Conservation (phyloP, 2,329 filamentous ascomycete genomes). For the Chrysoporthe puriensis region DNA sequence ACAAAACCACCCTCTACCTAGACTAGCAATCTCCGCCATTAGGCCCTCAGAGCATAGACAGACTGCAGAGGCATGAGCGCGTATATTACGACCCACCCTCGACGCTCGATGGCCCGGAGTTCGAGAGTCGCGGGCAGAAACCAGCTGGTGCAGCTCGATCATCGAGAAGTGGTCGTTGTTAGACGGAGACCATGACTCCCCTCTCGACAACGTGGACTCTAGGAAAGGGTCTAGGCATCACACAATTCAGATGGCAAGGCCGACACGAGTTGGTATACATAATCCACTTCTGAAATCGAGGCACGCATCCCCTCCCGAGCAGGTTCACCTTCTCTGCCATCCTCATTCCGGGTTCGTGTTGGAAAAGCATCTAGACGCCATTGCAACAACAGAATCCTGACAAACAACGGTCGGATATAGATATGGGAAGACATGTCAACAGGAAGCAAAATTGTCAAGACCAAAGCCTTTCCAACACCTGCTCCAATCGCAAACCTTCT, state of each 20-base stretch:
- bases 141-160: not conserved
- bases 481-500: not conserved
- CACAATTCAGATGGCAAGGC: not conserved
- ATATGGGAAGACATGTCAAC: not conserved
- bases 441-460: not conserved
- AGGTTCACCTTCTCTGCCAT: not conserved
- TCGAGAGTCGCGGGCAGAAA: not conserved
- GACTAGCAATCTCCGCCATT: too few species aligned
- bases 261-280: not conserved
- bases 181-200: not conserved
- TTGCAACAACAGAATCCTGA: not conserved
- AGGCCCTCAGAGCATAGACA: too few species aligned
- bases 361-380: not conserved
- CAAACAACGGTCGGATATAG: not conserved
- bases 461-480: not conserved
- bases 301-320: not conserved
- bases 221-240: not conserved
- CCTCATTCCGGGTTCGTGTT: not conserved
- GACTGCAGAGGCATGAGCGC: too few species aligned
- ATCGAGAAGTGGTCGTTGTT: not conserved
- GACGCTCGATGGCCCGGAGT: too few species aligned
- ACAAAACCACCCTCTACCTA: too few species aligned
- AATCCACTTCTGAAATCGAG: not conserved
- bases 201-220: not conserved
- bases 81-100: too few species aligned